Evolutionary conservation across 2,329 filamentous ascomycete genomes (phyloP), one percentile per base, ranked within the genome.

Genomic region (Exophiala mesophila): DNA sequence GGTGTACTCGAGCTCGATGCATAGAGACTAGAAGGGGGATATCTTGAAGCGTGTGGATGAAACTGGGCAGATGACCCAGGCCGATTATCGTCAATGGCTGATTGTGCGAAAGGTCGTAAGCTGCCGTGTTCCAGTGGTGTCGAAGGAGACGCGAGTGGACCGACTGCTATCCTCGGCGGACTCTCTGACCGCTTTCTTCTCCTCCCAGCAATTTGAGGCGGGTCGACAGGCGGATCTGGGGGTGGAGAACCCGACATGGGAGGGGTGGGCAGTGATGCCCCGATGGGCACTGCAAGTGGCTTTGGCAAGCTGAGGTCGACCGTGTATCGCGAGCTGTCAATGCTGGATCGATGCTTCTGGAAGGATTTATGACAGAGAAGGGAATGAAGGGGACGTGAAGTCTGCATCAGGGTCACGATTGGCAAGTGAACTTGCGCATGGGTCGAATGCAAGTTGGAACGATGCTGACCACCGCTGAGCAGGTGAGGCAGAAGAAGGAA

Each of bases 171-270:
- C 16, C 55, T 54, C 19, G 53, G 54, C 32, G 58, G 55, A 34
- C 59, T 53, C 17, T 58, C 52, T 39, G 59, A 58, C 48, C 59
- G 59, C 49, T 56, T 57, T 33, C 55, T 56, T 41, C 55, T 45
- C 26, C 58, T 57, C 41, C 59, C 60, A 40, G 57, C 54, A 43
- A 59, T 57, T 55, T 59, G 59, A 55, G 63, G 57, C 53, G 58
- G 58, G 51, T 65, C 62, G 55, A 58, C 52, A 53, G 62, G 60
- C 48, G 61, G 59, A 44, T 63, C 60, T 47, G 55, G 57, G 52
- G 59, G 58, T 50, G 62, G 59, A 54, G 64, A 63, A 55, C 62
- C 61, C 57, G 66, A 67, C 66, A 69, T 69, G 61, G 62, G 63
- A 63, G 61, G 61, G 57, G 61, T 58, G 51, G 59, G 55, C 40